Evolutionary conservation across 805 yeast species (phyloP).

Genomic region (Maudiozyma pseudohumilis): DNA sequence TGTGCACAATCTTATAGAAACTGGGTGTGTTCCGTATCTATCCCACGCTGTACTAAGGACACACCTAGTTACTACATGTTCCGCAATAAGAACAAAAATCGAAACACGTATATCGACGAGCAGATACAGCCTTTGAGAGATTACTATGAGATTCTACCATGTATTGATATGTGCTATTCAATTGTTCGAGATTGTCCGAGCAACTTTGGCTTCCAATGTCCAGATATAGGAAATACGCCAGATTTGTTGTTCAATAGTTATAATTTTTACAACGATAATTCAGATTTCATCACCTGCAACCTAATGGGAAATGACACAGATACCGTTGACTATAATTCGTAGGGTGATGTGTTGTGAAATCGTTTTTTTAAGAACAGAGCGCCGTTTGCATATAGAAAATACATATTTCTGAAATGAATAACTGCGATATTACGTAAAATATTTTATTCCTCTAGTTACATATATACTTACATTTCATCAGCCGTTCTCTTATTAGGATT

Average conservation of each 20-base stretch:
- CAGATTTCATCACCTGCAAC: slow-evolving; percentile 33
- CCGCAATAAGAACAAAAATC: slow-evolving; percentile 41
- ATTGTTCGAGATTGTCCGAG: slow-evolving; percentile 81
- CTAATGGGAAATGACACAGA: slow-evolving; percentile 27
- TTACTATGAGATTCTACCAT: slow-evolving; percentile 80
- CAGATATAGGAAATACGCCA: slow-evolving; percentile 27
- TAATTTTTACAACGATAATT: slow-evolving; percentile 12
- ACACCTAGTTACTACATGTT: slow-evolving; percentile 35
- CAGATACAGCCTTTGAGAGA: slow-evolving; percentile 42
- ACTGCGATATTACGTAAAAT: background rate
- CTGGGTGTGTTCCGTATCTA: slow-evolving; percentile 85
- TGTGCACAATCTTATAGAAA: slow-evolving; percentile 63
- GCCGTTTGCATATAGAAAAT: no score
- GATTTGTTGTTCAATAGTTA: slow-evolving; percentile 26
- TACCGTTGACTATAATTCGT: background rate
- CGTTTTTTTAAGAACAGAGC: background rate
- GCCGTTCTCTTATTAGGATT: background rate
- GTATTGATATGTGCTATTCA: slow-evolving; percentile 68
- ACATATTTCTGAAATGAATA: background rate
- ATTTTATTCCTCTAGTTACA: background rate
- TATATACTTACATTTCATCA: background rate
- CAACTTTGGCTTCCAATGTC: slow-evolving; percentile 66
- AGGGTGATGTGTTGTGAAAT: slow-evolving; percentile 2
- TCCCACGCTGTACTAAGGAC: slow-evolving; percentile 71
- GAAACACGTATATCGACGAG: slow-evolving; percentile 51